Percentiles rank a stretch among this genome's conserved stretches.
phyloP scores from a whole-genome alignment of 164 flowering plant genomes.

The Chimonanthus salicifolius region DNA sequence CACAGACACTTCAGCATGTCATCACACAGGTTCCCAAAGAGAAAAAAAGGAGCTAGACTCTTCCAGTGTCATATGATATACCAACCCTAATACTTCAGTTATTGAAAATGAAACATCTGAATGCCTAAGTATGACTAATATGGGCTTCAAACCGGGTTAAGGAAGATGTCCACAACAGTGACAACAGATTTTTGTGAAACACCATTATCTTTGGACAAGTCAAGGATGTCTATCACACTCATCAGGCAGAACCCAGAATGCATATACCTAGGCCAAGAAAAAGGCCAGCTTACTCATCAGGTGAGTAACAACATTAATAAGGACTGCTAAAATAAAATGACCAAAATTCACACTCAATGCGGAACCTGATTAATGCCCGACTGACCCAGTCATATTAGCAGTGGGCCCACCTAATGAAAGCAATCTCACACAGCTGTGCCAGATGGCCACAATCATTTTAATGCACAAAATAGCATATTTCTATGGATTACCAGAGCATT shows the following conservation, averaged over 20 bases:
- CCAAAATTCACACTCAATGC: neutral
- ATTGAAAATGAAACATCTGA: too few species aligned
- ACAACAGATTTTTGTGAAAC: neutral
- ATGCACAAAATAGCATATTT: neutral
- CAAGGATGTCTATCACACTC: neutral
- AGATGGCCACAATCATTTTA: neutral
- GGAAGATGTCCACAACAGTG: too few species aligned
- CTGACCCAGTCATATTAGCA: neutral
- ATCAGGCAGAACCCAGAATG: neutral
- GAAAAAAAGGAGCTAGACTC: neutral
- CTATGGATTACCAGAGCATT: slow-evolving; percentile 78
- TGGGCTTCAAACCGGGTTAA: too few species aligned
- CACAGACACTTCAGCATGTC: too few species aligned
- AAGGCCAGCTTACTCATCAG: neutral
- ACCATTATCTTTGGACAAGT: neutral
- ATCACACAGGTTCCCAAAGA: too few species aligned
- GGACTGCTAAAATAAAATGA: neutral
- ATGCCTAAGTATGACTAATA: too few species aligned
- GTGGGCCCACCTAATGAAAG: too few species aligned
- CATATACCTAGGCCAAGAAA: neutral
- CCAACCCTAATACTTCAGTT: neutral
- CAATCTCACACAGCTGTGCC: neutral
- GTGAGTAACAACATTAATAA: neutral
- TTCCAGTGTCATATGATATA: neutral
- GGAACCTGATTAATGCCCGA: neutral